These are phyloP conservation scores for Talaromyces sp. DNA, from an alignment of 2,329 filamentous ascomycete genomes.

Conservation along the genomic window DNA sequence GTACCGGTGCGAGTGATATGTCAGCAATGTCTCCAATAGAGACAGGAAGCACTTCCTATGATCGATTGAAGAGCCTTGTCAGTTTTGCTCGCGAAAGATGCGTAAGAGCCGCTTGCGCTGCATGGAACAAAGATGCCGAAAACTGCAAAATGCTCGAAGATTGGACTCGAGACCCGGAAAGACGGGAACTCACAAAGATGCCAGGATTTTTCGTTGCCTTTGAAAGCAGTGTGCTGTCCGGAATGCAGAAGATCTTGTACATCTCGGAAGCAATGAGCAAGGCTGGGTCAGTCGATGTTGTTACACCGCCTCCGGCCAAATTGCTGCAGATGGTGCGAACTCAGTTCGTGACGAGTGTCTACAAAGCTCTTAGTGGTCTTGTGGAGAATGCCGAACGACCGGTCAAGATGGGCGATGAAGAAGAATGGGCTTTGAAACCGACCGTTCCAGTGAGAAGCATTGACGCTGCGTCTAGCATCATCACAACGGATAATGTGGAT, in stretches of 20 bases:
- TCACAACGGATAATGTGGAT: constrained; percentile 53
- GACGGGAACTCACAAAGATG: constrained; percentile 86
- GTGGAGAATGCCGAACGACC: constrained; percentile 90
- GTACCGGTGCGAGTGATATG: constrained; percentile 84
- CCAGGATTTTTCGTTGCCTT: constrained; percentile 82
- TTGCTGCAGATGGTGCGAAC: constrained; percentile 84
- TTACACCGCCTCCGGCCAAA: constrained; percentile 81
- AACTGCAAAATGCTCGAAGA: constrained; percentile 90
- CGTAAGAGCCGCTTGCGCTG: constrained; percentile 78
- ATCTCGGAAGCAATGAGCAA: constrained; percentile 81
- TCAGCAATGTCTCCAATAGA: constrained; percentile 69
- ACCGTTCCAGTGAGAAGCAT: constrained; percentile 30
- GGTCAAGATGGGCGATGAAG: constrained; percentile 59
- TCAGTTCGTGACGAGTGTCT: constrained; percentile 90
- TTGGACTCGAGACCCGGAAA: constrained; percentile 81
- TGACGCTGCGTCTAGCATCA: constrained; percentile 40
- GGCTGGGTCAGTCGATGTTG: constrained; percentile 70
- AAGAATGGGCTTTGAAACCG: constrained; percentile 51
- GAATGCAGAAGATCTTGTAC: constrained; percentile 95
- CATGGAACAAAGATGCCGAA: constrained; percentile 92
- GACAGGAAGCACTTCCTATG: constrained; percentile 57
- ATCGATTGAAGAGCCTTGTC: constrained; percentile 73
- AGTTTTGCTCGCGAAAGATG: constrained; percentile 78
- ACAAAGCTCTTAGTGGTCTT: constrained; percentile 91
- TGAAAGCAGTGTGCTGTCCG: constrained; percentile 74